A percentile compares a stretch with the other conserved stretches of the same genome.
These are phyloP conservation scores for Xylaria bambusicola DNA, from an alignment of 495 filamentous ascomycete species.

Conservation along the genomic window DNA sequence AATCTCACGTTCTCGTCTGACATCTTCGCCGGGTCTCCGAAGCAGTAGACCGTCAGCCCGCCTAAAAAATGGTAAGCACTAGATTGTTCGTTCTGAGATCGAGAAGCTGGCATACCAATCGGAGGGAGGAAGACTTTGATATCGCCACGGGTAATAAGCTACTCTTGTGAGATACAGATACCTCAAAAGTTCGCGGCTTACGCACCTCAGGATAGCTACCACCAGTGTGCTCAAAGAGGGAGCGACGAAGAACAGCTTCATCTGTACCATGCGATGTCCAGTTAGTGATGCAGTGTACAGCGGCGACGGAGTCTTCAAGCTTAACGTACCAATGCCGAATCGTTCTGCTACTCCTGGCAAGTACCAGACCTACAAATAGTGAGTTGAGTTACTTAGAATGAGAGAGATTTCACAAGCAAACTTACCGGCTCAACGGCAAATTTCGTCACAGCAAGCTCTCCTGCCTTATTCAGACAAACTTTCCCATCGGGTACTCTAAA, in stretches of 20 bases:
- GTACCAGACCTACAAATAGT: slow-evolving; percentile 72
- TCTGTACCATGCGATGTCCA: slow-evolving; percentile 47
- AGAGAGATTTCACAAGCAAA: slow-evolving; percentile 15
- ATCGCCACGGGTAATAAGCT: slow-evolving; percentile 87
- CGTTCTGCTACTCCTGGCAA: slow-evolving; percentile 91
- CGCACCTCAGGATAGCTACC: slow-evolving; percentile 79
- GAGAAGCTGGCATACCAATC: slow-evolving; percentile 56
- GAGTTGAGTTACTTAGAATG: neutral
- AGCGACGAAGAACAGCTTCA: slow-evolving; percentile 81
- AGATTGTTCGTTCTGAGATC: slow-evolving; percentile 11
- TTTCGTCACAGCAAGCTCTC: slow-evolving; percentile 94
- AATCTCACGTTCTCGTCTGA: slow-evolving; percentile 81
- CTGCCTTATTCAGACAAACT: slow-evolving; percentile 78
- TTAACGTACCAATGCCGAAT: slow-evolving; percentile 78
- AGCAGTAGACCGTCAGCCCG: slow-evolving; percentile 94
- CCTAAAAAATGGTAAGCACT: slow-evolving; percentile 53
- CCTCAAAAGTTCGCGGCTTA: slow-evolving; percentile 8
- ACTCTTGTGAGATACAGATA: slow-evolving; percentile 25
- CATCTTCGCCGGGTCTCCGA: slow-evolving; percentile 92
- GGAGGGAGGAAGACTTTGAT: slow-evolving; percentile 96
- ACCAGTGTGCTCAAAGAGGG: slow-evolving; percentile 92
- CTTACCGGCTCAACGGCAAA: slow-evolving; percentile 86
- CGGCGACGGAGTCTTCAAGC: neutral
- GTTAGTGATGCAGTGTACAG: neutral
- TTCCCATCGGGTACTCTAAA: slow-evolving; percentile 76